These are phyloP conservation scores for Claviceps fusiformis DNA, from an alignment of 2,329 filamentous ascomycete genomes.

Conservation along the genomic window DNA sequence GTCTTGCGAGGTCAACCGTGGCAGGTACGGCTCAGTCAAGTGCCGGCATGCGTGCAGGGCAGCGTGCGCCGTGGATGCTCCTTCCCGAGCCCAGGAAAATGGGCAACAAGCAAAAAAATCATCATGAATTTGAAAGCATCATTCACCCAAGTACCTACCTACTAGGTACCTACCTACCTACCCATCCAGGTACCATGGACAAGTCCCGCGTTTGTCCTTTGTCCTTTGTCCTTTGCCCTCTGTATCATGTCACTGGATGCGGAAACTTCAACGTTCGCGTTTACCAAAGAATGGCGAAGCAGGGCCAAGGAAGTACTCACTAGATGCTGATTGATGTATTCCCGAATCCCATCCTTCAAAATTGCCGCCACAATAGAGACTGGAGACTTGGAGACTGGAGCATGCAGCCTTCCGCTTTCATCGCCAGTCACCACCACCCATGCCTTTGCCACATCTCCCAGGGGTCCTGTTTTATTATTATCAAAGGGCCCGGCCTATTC, in stretches of 20 bases:
- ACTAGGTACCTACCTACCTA: neutral
- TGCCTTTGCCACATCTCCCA: neutral
- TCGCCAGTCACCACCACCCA: neutral
- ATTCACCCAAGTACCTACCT: neutral
- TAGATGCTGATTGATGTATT: neutral
- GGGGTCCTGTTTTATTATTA: neutral
- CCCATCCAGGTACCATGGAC: too few relatives aligned
- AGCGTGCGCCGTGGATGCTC: neutral
- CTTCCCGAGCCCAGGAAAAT: neutral
- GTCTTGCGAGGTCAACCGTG: too few relatives aligned
- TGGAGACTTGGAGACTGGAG: too few relatives aligned
- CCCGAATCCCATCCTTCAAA: neutral
- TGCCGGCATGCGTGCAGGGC: neutral
- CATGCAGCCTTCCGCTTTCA: neutral
- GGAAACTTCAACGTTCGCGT: neutral
- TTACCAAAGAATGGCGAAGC: neutral
- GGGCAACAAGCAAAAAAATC: neutral
- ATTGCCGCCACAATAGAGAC: neutral
- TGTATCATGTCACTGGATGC: neutral
- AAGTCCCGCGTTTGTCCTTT: neutral
- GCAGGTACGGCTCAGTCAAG: neutral
- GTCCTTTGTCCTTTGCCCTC: neutral
- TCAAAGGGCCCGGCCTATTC: neutral
- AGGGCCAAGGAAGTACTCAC: neutral
- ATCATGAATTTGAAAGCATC: neutral